These are phyloP conservation scores for Botrytis porri DNA, from an alignment of 2,329 filamentous ascomycete species.

Conservation along the genomic window DNA sequence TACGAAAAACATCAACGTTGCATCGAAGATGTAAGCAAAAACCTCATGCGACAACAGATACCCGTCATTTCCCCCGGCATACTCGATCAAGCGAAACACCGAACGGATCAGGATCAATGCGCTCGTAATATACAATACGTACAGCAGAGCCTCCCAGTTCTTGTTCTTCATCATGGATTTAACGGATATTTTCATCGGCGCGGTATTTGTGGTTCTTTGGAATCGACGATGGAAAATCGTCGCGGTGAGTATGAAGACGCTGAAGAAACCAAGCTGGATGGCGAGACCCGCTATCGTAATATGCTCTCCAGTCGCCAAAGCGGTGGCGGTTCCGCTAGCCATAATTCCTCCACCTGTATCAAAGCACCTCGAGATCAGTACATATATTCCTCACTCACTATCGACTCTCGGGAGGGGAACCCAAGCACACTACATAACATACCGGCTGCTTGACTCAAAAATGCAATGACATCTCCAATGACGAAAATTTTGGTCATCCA, in stretches of 20 bases:
- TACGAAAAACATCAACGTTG: constrained; percentile 42
- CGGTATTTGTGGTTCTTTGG: not conserved
- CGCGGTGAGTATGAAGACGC: constrained; percentile 43
- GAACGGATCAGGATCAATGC: constrained; percentile 47
- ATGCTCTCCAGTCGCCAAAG: constrained; percentile 39
- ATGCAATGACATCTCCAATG: constrained; percentile 1
- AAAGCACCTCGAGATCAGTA: not conserved
- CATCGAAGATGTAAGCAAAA: constrained; percentile 47
- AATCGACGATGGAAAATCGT: constrained; percentile 16
- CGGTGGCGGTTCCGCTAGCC: constrained; percentile 32
- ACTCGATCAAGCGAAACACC: constrained; percentile 49
- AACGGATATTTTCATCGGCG: not conserved
- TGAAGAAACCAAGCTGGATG: constrained; percentile 49
- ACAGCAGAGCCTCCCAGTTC: constrained; percentile 38
- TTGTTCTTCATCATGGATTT: not conserved
- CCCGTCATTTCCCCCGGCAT: constrained; percentile 43
- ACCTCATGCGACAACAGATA: constrained; percentile 45
- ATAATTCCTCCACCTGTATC: constrained; percentile 20
- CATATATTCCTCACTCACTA: not conserved
- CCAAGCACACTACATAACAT: not conserved
- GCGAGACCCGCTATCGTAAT: constrained; percentile 48
- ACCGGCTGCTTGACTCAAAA: not conserved
- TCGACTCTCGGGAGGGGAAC: too few species aligned
- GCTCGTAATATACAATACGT: constrained; percentile 42
- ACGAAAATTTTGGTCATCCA: constrained; percentile 9